phyloP scores from a whole-genome alignment of 345 rosid species.

The Corymbia maculata region DNA sequence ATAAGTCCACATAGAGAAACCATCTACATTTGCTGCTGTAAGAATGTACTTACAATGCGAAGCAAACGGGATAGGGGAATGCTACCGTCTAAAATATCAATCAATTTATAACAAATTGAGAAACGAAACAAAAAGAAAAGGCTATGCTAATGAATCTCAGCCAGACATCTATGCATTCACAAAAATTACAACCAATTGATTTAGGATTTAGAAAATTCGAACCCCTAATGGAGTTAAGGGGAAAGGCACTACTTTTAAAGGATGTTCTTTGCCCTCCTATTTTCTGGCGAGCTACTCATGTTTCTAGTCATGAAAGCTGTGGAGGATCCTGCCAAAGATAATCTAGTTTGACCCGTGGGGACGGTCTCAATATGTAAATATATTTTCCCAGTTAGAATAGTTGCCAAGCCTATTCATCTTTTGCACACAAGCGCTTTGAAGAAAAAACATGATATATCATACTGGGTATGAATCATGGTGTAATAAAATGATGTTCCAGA shows the following conservation, averaged over 20 bases:
- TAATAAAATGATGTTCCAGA: not conserved
- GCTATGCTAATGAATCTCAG: not conserved
- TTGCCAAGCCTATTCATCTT: constrained; percentile 31
- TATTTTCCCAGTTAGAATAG: not conserved
- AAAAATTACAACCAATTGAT: not conserved
- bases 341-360: not conserved
- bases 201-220: not conserved
- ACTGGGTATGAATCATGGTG: not conserved
- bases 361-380: not conserved
- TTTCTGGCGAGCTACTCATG: not conserved
- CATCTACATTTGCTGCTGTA: not conserved
- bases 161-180: not conserved
- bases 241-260: not conserved
- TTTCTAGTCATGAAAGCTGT: not conserved
- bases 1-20: not conserved
- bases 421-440: constrained; percentile 75
- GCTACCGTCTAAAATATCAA: not conserved
- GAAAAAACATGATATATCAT: not conserved
- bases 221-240: not conserved
- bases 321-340: not conserved
- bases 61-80: not conserved
- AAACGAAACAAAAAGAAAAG: not conserved
- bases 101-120: not conserved
- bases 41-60: not conserved
- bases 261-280: not conserved